phyloP scores from a whole-genome alignment of 2,329 filamentous ascomycete species.

The Monilinia vaccinii-corymbosi region DNA sequence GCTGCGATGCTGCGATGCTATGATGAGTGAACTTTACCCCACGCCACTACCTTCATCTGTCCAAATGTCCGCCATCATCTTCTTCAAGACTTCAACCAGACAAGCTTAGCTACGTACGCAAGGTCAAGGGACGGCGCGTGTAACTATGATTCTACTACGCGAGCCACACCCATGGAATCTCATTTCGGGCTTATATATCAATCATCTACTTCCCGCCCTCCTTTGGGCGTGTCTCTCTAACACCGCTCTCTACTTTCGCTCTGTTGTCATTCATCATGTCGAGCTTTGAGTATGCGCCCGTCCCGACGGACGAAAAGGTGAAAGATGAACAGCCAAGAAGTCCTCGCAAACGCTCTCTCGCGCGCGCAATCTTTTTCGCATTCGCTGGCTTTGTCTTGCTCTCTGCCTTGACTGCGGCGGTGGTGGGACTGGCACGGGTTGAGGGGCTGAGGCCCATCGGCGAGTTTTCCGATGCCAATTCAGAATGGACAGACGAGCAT shows the following conservation, averaged over 20 bases:
- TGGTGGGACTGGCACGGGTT: neutral
- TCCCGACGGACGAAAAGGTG: constrained; percentile 1
- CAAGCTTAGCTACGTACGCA: neutral
- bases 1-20: neutral
- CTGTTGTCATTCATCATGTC: neutral
- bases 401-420: neutral
- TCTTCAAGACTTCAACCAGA: neutral
- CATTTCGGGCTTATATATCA: neutral
- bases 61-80: neutral
- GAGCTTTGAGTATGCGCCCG: neutral
- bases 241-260: neutral
- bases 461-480: neutral
- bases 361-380: neutral
- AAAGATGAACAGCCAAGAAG: neutral
- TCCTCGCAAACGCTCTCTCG: neutral
- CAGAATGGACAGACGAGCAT: neutral
- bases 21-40: neutral
- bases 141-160: constrained; percentile 1
- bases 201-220: neutral
- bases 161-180: neutral
- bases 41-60: neutral
- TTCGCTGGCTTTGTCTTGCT: neutral
- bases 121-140: constrained; percentile 2
- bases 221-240: neutral
- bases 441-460: neutral